These are phyloP conservation scores for Gossypium ekmanianum DNA, from an alignment of 345 rosid genomes.

Conservation along the genomic window DNA sequence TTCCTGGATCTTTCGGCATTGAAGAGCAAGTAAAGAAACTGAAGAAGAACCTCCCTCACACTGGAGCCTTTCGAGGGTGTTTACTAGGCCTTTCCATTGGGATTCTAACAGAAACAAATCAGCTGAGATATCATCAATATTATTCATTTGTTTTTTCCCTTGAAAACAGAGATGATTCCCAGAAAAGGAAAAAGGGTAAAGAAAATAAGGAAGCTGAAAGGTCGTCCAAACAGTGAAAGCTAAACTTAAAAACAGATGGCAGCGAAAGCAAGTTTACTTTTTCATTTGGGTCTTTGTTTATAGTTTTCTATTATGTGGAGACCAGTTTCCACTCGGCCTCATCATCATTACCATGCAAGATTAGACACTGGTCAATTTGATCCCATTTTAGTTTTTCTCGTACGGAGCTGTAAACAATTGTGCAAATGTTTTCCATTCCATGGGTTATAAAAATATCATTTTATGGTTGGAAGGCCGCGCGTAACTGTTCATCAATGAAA, in stretches of 20 bases:
- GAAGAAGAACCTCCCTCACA: slow-evolving; percentile 3
- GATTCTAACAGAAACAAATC: slow-evolving; percentile 7
- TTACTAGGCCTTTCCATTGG: slow-evolving; percentile 1
- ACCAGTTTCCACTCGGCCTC: not conserved
- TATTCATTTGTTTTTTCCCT: not conserved
- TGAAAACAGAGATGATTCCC: slow-evolving; percentile 6
- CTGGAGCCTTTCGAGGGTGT: not conserved
- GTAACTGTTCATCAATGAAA: no score
- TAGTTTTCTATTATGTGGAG: not conserved
- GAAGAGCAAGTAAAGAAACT: slow-evolving; percentile 3
- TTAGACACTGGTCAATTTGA: not conserved
- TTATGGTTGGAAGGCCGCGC: no score
- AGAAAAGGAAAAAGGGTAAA: not conserved
- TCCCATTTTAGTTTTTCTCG: no score
- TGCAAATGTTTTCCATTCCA: no score
- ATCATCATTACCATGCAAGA: not conserved
- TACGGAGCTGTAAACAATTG: no score
- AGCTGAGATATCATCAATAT: slow-evolving; percentile 1
- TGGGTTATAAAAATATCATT: no score
- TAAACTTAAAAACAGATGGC: not conserved
- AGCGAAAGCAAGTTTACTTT: not conserved
- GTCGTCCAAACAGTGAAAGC: not conserved
- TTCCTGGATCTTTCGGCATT: slow-evolving; percentile 11
- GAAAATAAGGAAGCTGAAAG: not conserved
- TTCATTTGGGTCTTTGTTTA: not conserved